Evolutionary conservation across 1,284 basidiomycete species (phyloP).

Genomic region (Melampsora americana): DNA sequence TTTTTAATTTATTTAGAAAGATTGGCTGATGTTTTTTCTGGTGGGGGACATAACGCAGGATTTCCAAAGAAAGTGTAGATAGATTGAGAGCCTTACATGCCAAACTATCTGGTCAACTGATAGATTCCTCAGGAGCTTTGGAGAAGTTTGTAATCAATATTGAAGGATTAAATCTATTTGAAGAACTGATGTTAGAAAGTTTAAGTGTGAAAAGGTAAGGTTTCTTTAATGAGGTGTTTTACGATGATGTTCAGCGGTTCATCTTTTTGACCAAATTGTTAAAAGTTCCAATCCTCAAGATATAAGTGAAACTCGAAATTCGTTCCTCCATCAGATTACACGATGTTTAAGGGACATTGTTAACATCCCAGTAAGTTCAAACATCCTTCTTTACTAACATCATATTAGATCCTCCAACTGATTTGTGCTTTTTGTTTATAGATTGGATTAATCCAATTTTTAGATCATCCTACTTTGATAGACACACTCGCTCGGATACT

Average conservation of each 20-base stretch:
- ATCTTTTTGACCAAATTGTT: neutral
- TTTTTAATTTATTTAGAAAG: neutral
- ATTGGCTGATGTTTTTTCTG: neutral
- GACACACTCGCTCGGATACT: neutral
- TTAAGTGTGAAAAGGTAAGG: neutral
- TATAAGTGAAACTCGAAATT: neutral
- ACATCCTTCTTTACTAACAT: neutral
- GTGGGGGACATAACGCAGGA: neutral
- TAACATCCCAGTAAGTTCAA: neutral
- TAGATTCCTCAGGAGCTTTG: neutral
- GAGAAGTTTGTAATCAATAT: neutral
- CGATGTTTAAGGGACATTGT: neutral
- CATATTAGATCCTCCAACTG: neutral
- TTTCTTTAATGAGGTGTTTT: neutral
- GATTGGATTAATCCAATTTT: neutral
- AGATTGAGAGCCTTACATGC: neutral
- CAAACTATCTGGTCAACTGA: neutral
- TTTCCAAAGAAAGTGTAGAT: neutral
- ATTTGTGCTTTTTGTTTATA: neutral
- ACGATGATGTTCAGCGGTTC: neutral
- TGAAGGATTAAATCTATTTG: neutral
- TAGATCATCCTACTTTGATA: slow-evolving; percentile 1
- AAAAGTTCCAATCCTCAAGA: neutral
- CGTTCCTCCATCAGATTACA: neutral
- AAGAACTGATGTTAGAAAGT: neutral